Evolutionary conservation across 176 grass and related monocot genomes (phyloP), one percentile per base, ranked within the genome.

Genomic region (Typha latifolia): DNA sequence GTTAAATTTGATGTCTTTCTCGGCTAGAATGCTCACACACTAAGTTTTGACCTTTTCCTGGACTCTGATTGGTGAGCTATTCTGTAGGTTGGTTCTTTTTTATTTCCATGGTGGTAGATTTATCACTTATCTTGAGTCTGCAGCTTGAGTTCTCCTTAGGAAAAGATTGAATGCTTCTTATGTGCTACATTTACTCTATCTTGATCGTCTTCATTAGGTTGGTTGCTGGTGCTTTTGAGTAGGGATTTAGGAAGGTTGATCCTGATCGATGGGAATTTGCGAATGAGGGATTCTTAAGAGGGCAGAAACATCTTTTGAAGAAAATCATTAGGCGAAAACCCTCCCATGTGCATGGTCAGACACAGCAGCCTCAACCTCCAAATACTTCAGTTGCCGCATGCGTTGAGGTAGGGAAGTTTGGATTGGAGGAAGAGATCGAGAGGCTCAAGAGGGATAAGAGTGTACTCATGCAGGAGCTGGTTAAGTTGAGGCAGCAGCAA

Each of bases 211-310:
- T 59, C 20, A 59, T 59, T 43, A 43, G 53, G 15, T 53, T 5
- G 14, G 12, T 59, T 13, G 10, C 51, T 2, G 49, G 23, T 6
- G 27, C 66, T 43, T 61, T 71, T 82, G 27, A 72, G 18, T 83
- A 99, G 94, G 94, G 94, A 64, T 99, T 93, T 71, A 90, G 85
- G 76, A 99, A 99, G 76, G 84, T 99, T 63, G 94, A 99, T 72
- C 94, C 94, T 61, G 94, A 99, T 76, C 85, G 79, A 66, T 99
- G 94, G 94, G 94, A 99, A 68, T 99, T 99, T 81, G 89, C 94
- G 65, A 99, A 99, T 37, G 94, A 99, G 55, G 94, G 94, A 66
- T 99, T 99, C 76, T 56, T 93, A 68, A 81, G 89, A 78, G 89
- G 88, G 13, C 85, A 87, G 16, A 99, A 99, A 69, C 85, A 90